phyloP scores from a whole-genome alignment of 768 basidiomycete genomes.

The Russula abietina region DNA sequence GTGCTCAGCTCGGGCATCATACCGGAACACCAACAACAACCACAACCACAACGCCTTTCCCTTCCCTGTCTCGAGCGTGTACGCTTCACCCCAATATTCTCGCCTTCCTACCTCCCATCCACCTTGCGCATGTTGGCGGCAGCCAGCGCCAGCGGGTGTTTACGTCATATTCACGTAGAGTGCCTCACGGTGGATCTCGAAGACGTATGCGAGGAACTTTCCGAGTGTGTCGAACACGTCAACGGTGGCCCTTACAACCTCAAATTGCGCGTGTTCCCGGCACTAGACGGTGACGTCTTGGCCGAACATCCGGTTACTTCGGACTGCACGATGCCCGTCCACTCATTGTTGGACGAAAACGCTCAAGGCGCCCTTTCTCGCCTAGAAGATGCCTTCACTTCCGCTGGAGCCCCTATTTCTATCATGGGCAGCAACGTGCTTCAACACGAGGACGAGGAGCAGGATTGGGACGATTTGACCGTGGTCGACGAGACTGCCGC shows the following conservation, averaged over 20 bases:
- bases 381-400: conserved; percentile 18
- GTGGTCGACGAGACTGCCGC: conserved; percentile 19
- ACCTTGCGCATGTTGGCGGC: conserved; percentile 14
- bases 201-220: conserved; percentile 23
- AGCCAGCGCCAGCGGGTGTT: neutral
- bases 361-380: conserved; percentile 19
- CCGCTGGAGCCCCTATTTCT: conserved; percentile 20
- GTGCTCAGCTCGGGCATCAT: conserved; percentile 15
- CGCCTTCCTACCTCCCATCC: conserved; percentile 18
- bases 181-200: conserved; percentile 23
- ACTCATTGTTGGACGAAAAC: conserved; percentile 8
- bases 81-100: conserved; percentile 22
- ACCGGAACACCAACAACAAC: too few species aligned
- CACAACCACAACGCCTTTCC: too few species aligned
- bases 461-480: conserved; percentile 22
- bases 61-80: conserved; percentile 17
- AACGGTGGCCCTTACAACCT: conserved; percentile 18
- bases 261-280: conserved; percentile 20
- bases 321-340: conserved; percentile 1
- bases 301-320: conserved; percentile 12
- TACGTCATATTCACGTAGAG: conserved; percentile 21
- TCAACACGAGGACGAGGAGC: conserved; percentile 15
- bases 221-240: conserved; percentile 24
- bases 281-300: conserved; percentile 18
- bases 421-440: conserved; percentile 8